Evolutionary conservation across 2,329 filamentous ascomycete genomes (phyloP).

Genomic region (Fusarium humuli): DNA sequence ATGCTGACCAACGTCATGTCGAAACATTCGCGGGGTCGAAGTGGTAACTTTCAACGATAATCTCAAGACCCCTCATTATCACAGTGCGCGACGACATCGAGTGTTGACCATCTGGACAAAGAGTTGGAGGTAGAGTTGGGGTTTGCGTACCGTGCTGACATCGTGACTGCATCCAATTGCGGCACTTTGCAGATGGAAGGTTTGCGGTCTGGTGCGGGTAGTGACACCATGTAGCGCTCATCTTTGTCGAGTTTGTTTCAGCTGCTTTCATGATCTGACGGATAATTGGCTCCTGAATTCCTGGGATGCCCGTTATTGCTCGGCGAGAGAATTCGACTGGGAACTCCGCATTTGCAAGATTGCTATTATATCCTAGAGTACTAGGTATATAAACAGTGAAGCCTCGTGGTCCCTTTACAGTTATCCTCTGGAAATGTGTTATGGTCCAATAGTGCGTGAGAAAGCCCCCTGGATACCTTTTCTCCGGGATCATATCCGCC

Average conservation of each 20-base stretch:
- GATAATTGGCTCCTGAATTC: too few species aligned
- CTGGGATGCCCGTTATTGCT: too few species aligned
- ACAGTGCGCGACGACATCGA: conserved; percentile 37
- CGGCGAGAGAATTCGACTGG: too few species aligned
- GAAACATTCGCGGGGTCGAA: conserved; percentile 25
- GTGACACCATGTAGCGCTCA: neutral
- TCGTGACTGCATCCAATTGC: neutral
- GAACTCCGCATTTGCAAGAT: too few species aligned
- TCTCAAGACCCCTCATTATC: conserved; percentile 37
- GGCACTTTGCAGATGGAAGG: neutral
- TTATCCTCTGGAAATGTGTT: too few species aligned
- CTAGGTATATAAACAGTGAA: too few species aligned
- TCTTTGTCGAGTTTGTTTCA: neutral
- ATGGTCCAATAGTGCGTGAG: too few species aligned
- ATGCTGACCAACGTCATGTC: conserved; percentile 46
- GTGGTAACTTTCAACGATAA: conserved; percentile 33
- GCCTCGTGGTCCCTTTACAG: too few species aligned
- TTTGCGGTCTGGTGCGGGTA: conserved; percentile 8
- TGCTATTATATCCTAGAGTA: too few species aligned
- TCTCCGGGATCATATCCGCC: too few species aligned
- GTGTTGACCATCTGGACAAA: accelerated
- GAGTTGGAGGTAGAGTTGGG: neutral
- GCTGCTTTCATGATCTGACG: neutral
- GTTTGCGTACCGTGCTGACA: conserved; percentile 10
- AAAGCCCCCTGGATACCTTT: too few species aligned